Percentiles rank a stretch among this genome's conserved stretches.
These are phyloP conservation scores for Salix arbutifolia DNA, from an alignment of 345 rosid genomes.

Conservation along the genomic window DNA sequence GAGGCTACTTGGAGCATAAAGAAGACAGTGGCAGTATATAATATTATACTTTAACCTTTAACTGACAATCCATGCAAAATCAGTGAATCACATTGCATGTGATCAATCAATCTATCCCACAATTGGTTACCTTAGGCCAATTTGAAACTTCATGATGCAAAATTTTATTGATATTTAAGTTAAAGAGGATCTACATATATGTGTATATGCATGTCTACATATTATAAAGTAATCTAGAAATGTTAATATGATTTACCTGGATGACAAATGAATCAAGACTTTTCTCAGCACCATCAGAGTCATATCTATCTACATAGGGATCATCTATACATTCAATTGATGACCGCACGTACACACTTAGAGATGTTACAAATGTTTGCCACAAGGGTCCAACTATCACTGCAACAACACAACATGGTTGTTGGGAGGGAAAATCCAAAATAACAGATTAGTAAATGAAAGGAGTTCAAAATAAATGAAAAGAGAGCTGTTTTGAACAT, in stretches of 20 bases:
- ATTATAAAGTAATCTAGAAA: no score
- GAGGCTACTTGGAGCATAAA: no score
- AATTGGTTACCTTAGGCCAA: not conserved
- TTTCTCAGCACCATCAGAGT: constrained; percentile 91
- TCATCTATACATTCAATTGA: constrained; percentile 76
- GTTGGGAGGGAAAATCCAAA: constrained; percentile 9
- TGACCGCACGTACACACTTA: constrained; percentile 60
- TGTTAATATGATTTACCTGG: constrained; percentile 49
- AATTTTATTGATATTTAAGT: not conserved
- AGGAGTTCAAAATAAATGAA: not conserved
- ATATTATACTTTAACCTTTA: not conserved
- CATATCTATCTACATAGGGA: constrained; percentile 74
- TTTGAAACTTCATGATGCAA: not conserved
- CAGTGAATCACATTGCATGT: constrained; percentile 1
- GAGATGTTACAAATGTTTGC: constrained; percentile 84
- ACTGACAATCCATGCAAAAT: not conserved
- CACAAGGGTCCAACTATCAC: constrained; percentile 77
- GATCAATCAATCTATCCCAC: not conserved
- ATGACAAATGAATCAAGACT: constrained; percentile 85
- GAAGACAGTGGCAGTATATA: no score
- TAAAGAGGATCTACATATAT: not conserved
- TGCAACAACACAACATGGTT: constrained; percentile 35
- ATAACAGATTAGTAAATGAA: constrained; percentile 5
- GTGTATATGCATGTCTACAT: not conserved
- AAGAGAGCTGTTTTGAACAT: constrained; percentile 15